These are phyloP conservation scores for Lactarius quietus DNA, from an alignment of 768 basidiomycete genomes.

Conservation along the genomic window DNA sequence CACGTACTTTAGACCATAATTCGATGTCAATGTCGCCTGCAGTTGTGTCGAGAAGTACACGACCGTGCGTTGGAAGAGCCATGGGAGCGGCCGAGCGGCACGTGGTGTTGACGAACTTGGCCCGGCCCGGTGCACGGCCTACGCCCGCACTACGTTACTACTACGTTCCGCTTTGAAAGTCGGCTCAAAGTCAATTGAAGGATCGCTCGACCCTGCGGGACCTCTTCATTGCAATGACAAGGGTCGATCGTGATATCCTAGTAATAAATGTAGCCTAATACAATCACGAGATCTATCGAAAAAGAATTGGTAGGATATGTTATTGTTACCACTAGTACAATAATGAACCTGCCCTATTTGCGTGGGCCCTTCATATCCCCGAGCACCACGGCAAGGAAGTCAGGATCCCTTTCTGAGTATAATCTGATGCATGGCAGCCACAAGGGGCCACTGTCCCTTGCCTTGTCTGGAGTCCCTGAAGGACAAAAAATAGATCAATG, in stretches of 20 bases:
- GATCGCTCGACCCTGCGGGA: too few relatives aligned
- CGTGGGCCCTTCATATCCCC: not conserved
- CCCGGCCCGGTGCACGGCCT: not conserved
- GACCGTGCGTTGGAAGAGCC: conserved; percentile 83
- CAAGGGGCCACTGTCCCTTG: conserved; percentile 4
- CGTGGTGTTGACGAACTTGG: not conserved
- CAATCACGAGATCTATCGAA: not conserved
- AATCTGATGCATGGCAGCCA: conserved; percentile 21
- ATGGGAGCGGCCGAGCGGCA: conserved; percentile 36
- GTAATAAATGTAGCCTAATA: too few relatives aligned
- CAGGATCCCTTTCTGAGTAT: not conserved
- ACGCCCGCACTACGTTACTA: too few relatives aligned
- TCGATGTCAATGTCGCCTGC: conserved; percentile 87
- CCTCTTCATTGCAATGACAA: too few relatives aligned
- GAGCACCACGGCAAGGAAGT: not conserved
- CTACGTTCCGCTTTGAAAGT: too few relatives aligned
- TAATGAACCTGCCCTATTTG: not conserved
- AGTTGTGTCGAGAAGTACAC: conserved; percentile 85
- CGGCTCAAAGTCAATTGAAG: too few relatives aligned
- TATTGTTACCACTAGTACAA: not conserved
- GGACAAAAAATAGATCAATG: not conserved
- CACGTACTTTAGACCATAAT: conserved; percentile 80
- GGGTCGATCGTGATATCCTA: too few relatives aligned
- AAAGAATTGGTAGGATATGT: not conserved
- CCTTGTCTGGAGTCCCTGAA: not conserved